These are phyloP conservation scores for Pseudevernia furfuracea DNA, from an alignment of 495 filamentous ascomycete species.

Conservation along the genomic window DNA sequence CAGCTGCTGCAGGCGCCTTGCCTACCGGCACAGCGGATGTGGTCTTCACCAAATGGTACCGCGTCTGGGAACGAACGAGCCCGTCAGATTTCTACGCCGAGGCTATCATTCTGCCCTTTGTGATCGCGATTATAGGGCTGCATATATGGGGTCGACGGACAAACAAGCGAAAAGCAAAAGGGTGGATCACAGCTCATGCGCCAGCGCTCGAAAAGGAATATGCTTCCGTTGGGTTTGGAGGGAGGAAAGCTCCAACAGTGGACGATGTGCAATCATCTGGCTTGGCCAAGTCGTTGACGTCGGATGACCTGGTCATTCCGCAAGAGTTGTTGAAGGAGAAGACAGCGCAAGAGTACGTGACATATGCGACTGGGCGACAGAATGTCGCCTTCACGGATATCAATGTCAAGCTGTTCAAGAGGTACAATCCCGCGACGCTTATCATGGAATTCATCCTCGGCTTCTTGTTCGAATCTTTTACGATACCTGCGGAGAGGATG, in stretches of 20 bases:
- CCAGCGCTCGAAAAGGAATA: constrained; percentile 72
- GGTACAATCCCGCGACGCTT: constrained; percentile 77
- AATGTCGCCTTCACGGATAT: constrained; percentile 89
- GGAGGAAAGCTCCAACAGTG: constrained; percentile 31
- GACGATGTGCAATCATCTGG: constrained; percentile 40
- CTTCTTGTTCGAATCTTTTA: constrained; percentile 73
- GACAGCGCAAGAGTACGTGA: constrained; percentile 69
- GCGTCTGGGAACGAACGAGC: constrained; percentile 80
- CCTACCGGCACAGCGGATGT: constrained; percentile 38
- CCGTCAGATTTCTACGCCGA: constrained; percentile 79
- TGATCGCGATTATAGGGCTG: constrained; percentile 63
- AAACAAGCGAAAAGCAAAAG: constrained; percentile 71
- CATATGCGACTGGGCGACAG: constrained; percentile 89
- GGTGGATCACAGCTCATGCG: constrained; percentile 70
- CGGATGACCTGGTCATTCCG: constrained; percentile 35
- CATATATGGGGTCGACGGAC: constrained; percentile 75
- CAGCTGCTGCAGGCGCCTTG: constrained; percentile 39
- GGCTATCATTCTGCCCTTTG: constrained; percentile 67
- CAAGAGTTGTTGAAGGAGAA: constrained; percentile 72
- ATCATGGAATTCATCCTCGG: constrained; percentile 57
- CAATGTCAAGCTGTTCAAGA: constrained; percentile 72
- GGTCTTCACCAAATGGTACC: constrained; percentile 93
- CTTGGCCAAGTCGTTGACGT: constrained; percentile 31
- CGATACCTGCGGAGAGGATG: constrained; percentile 57
- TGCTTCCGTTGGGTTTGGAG: constrained; percentile 74